Percentiles rank a stretch among this genome's conserved stretches.
Evolutionary conservation across 2,329 filamentous ascomycete genomes (phyloP).

Genomic region (Zarea fungicola): DNA sequence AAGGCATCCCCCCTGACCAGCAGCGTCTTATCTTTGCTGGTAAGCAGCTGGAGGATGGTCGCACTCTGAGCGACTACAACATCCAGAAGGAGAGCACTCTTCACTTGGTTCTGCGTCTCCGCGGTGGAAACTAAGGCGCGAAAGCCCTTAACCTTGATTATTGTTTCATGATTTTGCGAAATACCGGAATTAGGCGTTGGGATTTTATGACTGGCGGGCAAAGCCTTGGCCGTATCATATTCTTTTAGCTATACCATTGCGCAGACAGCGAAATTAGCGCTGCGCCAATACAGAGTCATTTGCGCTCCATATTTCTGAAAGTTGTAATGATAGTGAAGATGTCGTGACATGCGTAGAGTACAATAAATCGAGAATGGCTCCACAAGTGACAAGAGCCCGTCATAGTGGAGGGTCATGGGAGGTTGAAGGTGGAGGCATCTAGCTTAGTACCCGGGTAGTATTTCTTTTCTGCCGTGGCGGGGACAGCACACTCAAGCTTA

Average conservation of each 20-base stretch:
- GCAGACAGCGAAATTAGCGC: slow-evolving; percentile 14
- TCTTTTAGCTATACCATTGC: slow-evolving; percentile 16
- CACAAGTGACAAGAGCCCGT: neutral
- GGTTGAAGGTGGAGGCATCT: too few species aligned
- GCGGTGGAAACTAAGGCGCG: slow-evolving; percentile 59
- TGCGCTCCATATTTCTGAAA: neutral
- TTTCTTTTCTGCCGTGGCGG: slow-evolving; percentile 1
- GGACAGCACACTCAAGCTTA: neutral
- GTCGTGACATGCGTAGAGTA: neutral
- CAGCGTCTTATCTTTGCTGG: slow-evolving; percentile 94
- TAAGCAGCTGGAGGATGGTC: slow-evolving; percentile 92
- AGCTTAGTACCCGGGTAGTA: too few species aligned
- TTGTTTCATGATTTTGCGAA: slow-evolving; percentile 24
- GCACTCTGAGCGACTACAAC: slow-evolving; percentile 88
- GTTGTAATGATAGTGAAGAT: neutral
- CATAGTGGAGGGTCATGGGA: neutral
- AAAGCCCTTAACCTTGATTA: neutral
- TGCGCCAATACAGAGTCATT: slow-evolving; percentile 16
- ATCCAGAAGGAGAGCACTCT: slow-evolving; percentile 92
- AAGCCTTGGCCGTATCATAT: slow-evolving; percentile 9
- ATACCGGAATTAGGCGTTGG: slow-evolving; percentile 23
- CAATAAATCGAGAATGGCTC: neutral
- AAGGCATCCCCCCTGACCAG: slow-evolving; percentile 93
- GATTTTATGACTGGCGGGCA: neutral
- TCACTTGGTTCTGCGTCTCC: slow-evolving; percentile 83